Evolutionary conservation across 345 rosid genomes (phyloP).

Genomic region (Syzygium aromaticum): DNA sequence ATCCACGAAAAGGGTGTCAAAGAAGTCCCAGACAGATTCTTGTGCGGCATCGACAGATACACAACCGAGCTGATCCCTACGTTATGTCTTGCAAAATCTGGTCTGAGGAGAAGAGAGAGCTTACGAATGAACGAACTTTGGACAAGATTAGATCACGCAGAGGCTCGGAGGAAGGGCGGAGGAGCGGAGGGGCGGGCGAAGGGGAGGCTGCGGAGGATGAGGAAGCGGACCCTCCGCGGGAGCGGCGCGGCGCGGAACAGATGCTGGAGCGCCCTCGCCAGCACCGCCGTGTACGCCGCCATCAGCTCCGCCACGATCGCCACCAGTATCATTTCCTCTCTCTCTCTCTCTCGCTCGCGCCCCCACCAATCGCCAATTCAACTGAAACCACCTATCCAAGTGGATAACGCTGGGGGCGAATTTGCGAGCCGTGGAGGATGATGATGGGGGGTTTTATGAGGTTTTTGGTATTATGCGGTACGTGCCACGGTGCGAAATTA

Average conservation of each 20-base stretch:
- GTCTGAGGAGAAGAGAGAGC: not conserved
- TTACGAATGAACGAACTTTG: not conserved
- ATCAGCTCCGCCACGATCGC: conserved; percentile 59
- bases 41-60: not conserved
- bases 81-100: not conserved
- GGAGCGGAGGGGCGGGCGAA: conserved; percentile 22
- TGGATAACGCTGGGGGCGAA: not conserved
- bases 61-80: not conserved
- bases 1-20: not conserved
- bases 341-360: not conserved
- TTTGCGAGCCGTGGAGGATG: not conserved
- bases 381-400: not conserved
- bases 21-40: not conserved
- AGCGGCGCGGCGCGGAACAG: conserved; percentile 64
- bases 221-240: conserved; percentile 74
- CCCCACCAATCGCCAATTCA: not conserved
- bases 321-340: conserved; percentile 51
- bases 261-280: conserved; percentile 62
- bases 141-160: not conserved
- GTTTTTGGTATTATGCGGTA: not conserved
- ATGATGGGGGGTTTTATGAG: not conserved
- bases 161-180: not conserved
- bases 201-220: conserved; percentile 65
- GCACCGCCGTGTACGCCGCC: conserved; percentile 78
- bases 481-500: not conserved